Evolutionary conservation across 1,284 basidiomycete genomes (phyloP), one percentile per base, ranked within the genome.

Genomic region (Butyriboletus regius): DNA sequence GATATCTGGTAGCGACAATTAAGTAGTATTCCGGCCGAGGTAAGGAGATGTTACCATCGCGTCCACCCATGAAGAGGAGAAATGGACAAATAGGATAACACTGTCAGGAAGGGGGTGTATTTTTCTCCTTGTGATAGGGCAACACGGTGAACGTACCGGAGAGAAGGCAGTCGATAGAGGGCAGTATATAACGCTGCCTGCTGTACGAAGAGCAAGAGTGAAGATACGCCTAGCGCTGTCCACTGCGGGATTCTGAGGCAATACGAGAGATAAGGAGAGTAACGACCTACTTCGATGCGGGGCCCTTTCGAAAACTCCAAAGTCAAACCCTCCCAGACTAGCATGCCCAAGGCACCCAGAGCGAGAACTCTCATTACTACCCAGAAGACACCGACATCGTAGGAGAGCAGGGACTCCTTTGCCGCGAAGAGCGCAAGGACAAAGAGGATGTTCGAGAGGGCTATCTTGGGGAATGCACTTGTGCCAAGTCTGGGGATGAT

Each of bases 321-420:
- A 0, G 76, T 78, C 40, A 72, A 56, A 2, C 66, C 73, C 54
- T 82, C 79, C 79, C 82, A 81, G 14, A 77, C 64, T 31, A 84
- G 54, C 39, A 78, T 74, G 18, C 77, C 79, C 44, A 85, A 59
- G 20, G 76, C 83, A 31, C 78, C 82, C 57, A 79, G 79, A 5
- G 81, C 82, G 46, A 88, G 70, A 38, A 85, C 73, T 54, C 85
- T 71, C 69, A 86, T 81, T 28, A 83, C 71, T 18, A 85, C 71
- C 86, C 85, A 87, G 61, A 86, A 83, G 7, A 83, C 76, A 12
- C 82, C 82, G 18, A 82, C 75, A 65, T 85, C 80, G 43, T 75
- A 74, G 20, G 76, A 71, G 42, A 88, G 67, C 4, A 86, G 64
- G 70, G 78, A 79, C 57, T 82, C 81, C 66, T 83, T 85, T 36